These are phyloP conservation scores for Cyberlindnera subsufficiens DNA, from an alignment of 805 yeast genomes.

Conservation along the genomic window DNA sequence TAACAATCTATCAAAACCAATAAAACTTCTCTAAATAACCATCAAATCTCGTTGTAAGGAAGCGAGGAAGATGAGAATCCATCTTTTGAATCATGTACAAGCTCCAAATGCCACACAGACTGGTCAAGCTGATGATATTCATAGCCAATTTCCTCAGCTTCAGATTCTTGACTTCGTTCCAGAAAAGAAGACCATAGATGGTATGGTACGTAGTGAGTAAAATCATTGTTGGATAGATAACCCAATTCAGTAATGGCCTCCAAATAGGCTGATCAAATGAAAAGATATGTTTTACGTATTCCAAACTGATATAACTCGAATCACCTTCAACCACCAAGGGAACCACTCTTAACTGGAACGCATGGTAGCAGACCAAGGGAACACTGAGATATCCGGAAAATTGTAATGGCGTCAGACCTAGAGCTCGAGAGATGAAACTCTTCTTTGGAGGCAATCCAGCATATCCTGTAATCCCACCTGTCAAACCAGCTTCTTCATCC, in stretches of 20 bases:
- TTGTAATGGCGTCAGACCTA: slow-evolving; percentile 52
- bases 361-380: slow-evolving; percentile 41
- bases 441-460: slow-evolving; percentile 49
- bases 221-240: slow-evolving; percentile 29
- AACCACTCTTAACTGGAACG: slow-evolving; percentile 36
- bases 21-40: slow-evolving; percentile 13
- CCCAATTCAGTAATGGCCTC: slow-evolving; percentile 25
- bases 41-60: slow-evolving; percentile 15
- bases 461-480: slow-evolving; percentile 47
- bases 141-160: slow-evolving; percentile 41
- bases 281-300: slow-evolving; percentile 41
- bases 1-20: not conserved
- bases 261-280: slow-evolving; percentile 17
- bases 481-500: slow-evolving; percentile 49
- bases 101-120: slow-evolving; percentile 33
- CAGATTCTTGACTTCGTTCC: slow-evolving; percentile 33
- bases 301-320: slow-evolving; percentile 47
- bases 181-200: slow-evolving; percentile 46
- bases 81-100: slow-evolving; percentile 19
- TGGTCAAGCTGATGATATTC: slow-evolving; percentile 30
- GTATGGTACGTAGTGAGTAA: slow-evolving; percentile 45
- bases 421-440: slow-evolving; percentile 35
- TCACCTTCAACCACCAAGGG: slow-evolving; percentile 63
- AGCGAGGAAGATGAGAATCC: slow-evolving; percentile 6
- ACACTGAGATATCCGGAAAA: slow-evolving; percentile 54